Conservation (phyloP, 805 yeast species). For the Ogataea neopini region DNA sequence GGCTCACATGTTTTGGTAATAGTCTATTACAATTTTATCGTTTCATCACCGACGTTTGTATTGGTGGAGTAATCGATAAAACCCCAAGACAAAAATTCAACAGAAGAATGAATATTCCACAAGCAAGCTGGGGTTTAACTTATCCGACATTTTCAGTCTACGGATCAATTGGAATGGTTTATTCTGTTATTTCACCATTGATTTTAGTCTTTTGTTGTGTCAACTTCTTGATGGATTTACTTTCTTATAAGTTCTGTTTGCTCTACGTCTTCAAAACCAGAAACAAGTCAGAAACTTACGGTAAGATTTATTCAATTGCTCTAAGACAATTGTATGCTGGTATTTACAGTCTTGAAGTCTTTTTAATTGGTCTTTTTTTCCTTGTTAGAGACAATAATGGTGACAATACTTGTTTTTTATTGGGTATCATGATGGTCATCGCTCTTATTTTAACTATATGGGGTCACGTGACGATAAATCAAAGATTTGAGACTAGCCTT, state of each 20-base stretch:
- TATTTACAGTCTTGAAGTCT: conserved; percentile 75
- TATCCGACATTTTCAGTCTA: conserved; percentile 78
- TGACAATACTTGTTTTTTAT: conserved; percentile 48
- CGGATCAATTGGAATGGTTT: conserved; percentile 76
- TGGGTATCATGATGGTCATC: conserved; percentile 47
- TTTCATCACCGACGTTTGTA: conserved; percentile 42
- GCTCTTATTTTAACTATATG: conserved; percentile 55
- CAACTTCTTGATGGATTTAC: conserved; percentile 54
- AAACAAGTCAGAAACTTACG: conserved; percentile 64
- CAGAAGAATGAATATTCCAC: conserved; percentile 45
- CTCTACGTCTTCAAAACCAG: conserved; percentile 53
- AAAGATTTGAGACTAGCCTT: conserved; percentile 39
- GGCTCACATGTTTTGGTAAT: conserved; percentile 73
- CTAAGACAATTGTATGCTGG: conserved; percentile 79
- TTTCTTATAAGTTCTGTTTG: conserved; percentile 72
- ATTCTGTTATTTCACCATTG: conserved; percentile 77
- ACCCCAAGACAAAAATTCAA: conserved; percentile 63
- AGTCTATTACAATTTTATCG: conserved; percentile 61
- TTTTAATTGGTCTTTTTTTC: conserved; percentile 74
- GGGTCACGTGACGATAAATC: conserved; percentile 54
- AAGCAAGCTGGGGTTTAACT: conserved; percentile 73
- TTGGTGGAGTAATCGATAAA: conserved; percentile 40
- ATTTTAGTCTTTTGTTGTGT: conserved; percentile 61
- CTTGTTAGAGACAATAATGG: conserved; percentile 54
- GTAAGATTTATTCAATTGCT: conserved; percentile 72